phyloP scores from a whole-genome alignment of 768 basidiomycete species.

The Fomitopsis pulvina region DNA sequence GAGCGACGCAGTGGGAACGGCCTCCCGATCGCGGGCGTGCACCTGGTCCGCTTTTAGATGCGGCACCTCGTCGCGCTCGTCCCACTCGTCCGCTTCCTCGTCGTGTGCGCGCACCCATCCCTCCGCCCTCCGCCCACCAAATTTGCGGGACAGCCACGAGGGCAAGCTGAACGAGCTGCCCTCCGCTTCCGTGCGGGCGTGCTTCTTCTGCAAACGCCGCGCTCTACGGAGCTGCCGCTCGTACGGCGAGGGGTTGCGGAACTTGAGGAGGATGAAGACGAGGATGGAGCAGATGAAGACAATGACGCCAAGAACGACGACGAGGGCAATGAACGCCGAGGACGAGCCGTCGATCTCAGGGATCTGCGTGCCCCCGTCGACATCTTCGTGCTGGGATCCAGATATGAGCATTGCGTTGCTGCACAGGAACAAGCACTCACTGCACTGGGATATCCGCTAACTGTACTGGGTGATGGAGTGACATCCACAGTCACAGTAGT shows the following conservation, averaged over 20 bases:
- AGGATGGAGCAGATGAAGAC: slow-evolving; percentile 47
- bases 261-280: slow-evolving; percentile 49
- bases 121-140: slow-evolving; percentile 25
- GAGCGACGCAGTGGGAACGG: neutral
- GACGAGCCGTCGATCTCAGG: slow-evolving; percentile 22
- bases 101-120: slow-evolving; percentile 50
- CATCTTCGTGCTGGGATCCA: neutral
- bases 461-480: too few species aligned
- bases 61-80: slow-evolving; percentile 18
- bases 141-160: slow-evolving; percentile 19
- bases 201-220: slow-evolving; percentile 9
- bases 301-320: slow-evolving; percentile 48
- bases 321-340: slow-evolving; percentile 54
- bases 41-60: neutral
- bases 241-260: slow-evolving; percentile 34
- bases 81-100: slow-evolving; percentile 37
- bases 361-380: neutral
- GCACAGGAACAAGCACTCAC: too few species aligned
- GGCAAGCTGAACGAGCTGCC: slow-evolving; percentile 4
- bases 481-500: too few species aligned
- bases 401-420: too few species aligned
- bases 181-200: slow-evolving; percentile 15
- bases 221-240: slow-evolving; percentile 23
- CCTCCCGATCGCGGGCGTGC: neutral
- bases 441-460: too few species aligned